Evolutionary conservation across 352 stramenopile species (phyloP).

Genomic region (Pythium pyrilobum): DNA sequence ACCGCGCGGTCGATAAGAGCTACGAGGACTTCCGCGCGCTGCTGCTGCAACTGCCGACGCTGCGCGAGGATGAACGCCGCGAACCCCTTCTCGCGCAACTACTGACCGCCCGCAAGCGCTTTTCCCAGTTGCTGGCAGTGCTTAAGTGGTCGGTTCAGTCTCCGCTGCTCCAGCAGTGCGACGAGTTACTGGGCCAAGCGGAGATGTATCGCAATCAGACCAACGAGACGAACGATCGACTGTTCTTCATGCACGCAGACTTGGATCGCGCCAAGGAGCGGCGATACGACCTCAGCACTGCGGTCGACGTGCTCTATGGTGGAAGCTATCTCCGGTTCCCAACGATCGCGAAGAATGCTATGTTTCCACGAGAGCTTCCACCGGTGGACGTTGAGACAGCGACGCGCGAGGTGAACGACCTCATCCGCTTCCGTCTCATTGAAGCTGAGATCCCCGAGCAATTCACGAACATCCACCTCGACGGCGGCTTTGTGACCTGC

Average conservation of each 20-base stretch:
- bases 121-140: slow-evolving; percentile 71
- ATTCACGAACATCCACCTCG: slow-evolving; percentile 73
- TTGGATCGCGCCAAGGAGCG: slow-evolving; percentile 77
- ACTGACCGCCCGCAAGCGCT: slow-evolving; percentile 54
- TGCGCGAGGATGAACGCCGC: slow-evolving; percentile 70
- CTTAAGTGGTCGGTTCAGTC: slow-evolving; percentile 86
- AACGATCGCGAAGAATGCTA: slow-evolving; percentile 65
- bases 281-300: slow-evolving; percentile 74
- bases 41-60: slow-evolving; percentile 56
- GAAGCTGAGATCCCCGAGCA: slow-evolving; percentile 73
- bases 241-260: slow-evolving; percentile 85
- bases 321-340: slow-evolving; percentile 72
- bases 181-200: slow-evolving; percentile 49
- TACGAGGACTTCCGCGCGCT: slow-evolving; percentile 79
- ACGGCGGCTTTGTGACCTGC: slow-evolving; percentile 74
- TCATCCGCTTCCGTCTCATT: slow-evolving; percentile 81
- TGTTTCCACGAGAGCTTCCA: slow-evolving; percentile 62
- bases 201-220: slow-evolving; percentile 65
- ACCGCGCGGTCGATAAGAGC: slow-evolving; percentile 75
- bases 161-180: slow-evolving; percentile 69
- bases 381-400: slow-evolving; percentile 51
- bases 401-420: slow-evolving; percentile 61
- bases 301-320: slow-evolving; percentile 75
- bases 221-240: slow-evolving; percentile 79
- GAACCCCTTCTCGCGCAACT: slow-evolving; percentile 65